Percentiles rank a stretch among this genome's conserved stretches.
Conservation (phyloP, 2,329 filamentous ascomycete species). For the Rhynchosporium agropyri region DNA sequence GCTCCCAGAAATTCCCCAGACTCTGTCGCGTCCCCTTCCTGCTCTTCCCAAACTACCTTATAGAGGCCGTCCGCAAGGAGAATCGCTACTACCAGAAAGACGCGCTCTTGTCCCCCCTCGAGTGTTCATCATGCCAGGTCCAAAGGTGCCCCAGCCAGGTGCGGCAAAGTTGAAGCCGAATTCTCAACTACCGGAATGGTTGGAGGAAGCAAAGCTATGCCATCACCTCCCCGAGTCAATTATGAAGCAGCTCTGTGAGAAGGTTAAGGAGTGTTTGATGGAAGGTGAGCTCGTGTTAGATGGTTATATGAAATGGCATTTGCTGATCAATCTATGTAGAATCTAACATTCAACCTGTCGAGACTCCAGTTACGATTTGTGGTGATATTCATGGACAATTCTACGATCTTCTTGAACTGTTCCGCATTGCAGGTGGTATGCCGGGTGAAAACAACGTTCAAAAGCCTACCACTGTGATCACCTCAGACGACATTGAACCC, state of each 20-base stretch:
- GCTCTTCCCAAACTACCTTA: neutral
- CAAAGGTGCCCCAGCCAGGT: slow-evolving; percentile 79
- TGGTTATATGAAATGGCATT: neutral
- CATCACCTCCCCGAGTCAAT: slow-evolving; percentile 93
- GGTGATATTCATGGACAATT: slow-evolving; percentile 99
- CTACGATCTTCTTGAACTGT: slow-evolving; percentile 95
- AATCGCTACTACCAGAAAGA: neutral
- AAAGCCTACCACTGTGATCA: slow-evolving; percentile 75
- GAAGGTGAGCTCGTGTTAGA: slow-evolving; percentile 66
- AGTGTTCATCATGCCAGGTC: slow-evolving; percentile 17
- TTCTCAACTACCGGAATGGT: slow-evolving; percentile 92
- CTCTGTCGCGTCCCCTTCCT: neutral
- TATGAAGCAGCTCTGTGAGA: slow-evolving; percentile 99
- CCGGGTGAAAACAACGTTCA: slow-evolving; percentile 78
- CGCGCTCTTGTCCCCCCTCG: slow-evolving; percentile 10
- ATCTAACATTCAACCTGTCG: slow-evolving; percentile 98
- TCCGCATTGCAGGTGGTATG: slow-evolving; percentile 95
- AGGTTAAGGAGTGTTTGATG: slow-evolving; percentile 98
- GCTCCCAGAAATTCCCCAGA: slow-evolving; percentile 6
- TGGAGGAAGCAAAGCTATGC: slow-evolving; percentile 94
- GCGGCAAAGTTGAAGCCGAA: slow-evolving; percentile 82
- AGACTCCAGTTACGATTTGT: slow-evolving; percentile 93
- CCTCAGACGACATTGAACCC: slow-evolving; percentile 88
- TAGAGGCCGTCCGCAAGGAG: neutral
- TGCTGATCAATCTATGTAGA: slow-evolving; percentile 56